Base-by-base conservation (phyloP, 352 stramenopile species). In the Phytopythium boreale region DNA sequence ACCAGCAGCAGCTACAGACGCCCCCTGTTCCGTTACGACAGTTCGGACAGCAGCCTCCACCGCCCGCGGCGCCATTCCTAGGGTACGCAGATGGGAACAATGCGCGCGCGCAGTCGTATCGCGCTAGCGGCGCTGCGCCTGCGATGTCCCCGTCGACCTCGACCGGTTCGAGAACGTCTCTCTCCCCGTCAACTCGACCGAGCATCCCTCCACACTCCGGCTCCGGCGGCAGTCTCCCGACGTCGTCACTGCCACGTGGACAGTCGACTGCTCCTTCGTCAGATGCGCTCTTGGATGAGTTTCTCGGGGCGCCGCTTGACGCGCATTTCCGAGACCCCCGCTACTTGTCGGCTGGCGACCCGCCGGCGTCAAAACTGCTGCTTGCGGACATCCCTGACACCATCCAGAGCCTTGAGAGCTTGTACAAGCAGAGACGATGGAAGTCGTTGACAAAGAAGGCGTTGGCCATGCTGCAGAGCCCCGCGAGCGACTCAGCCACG, bases 391-490 rank as follows among this genome's bases (percentile, higher is more conserved):
- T 90, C 15, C 82, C 84, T 2, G 75, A 91, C 63, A 83, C 75
- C 4, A 58, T 92, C 1, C 60, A 78, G 19, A 72, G 67, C 4
- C 75, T 94, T 3, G 75, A 89, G 58, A 55, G 62, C 26, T 62
- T 94, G 37, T 92, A 92, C 60, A 64, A 61, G 43, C 74, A 91
- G 59, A 87, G 88, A 64, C 72, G 79, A 20, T 94, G 83, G 82
- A 86, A 84, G 60, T 85, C 82, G 20, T 67, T 94, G 27, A 90
- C 80, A 4, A 89, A 87, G 60, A 92, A 92, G 31, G 77, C 85
- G 10, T 69, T 89, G 34, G 80, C 76, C 19, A 91, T 93, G 81
- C 71, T 92, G 50, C 80, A 88, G 61, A 84, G 70, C 27, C 75
- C 78, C 24, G 77, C 73, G 15, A 87, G 79, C 53, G 67, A 83